Base-by-base conservation (phyloP, 148 eudicot genomes). In the Amaranthus palmeri region DNA sequence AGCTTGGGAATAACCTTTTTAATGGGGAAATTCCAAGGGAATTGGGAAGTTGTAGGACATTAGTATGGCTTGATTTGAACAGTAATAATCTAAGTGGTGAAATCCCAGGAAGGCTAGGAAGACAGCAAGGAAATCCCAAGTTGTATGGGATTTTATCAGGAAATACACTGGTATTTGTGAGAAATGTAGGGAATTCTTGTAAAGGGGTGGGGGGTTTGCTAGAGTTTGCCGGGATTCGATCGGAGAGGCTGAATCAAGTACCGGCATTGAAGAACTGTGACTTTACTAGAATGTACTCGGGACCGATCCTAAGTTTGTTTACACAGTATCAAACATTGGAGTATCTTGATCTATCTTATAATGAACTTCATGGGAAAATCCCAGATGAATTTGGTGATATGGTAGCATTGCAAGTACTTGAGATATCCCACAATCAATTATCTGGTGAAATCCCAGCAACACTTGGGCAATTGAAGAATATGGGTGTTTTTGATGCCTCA, bases 401-500 rank as follows among this genome's bases (percentile, higher is more conserved):
- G 97, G 81, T 91, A 7, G 98, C 98, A 17, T 72, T 93, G 46
- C 97, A 93, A 77, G 97, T 93, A 43, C 96, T 93, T 15, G 98
- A 85, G 14, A 71, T 93, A 64, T 76, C 98, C 11, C 93, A 93
- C 69, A 93, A 93, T 59, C 91, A 89, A 64, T 71, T 93, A 10
- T 91, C 97, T 0, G 98, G 98, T 3, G 90, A 89, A 70, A 93
- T 93, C 53, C 98, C 98, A 2, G 74, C 78, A 5, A 74, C 92
- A n/a, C 84, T 93, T 40, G 98, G 98, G 61, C 85, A 89, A 71
- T 78, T 93, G 6, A 93, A 93, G 86, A 89, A 93, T 54, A 68
- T 93, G 51, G 98, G 98, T 42, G 97, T 93, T 40, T 91, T 93
- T 46, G 98, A 93, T 72, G 96, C 97, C 11, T 93, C 98, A 44